A percentile compares a stretch with the other conserved stretches of the same genome.
Conservation (phyloP, 2,329 filamentous ascomycete genomes). For the Emmonsiellopsis sp. region DNA sequence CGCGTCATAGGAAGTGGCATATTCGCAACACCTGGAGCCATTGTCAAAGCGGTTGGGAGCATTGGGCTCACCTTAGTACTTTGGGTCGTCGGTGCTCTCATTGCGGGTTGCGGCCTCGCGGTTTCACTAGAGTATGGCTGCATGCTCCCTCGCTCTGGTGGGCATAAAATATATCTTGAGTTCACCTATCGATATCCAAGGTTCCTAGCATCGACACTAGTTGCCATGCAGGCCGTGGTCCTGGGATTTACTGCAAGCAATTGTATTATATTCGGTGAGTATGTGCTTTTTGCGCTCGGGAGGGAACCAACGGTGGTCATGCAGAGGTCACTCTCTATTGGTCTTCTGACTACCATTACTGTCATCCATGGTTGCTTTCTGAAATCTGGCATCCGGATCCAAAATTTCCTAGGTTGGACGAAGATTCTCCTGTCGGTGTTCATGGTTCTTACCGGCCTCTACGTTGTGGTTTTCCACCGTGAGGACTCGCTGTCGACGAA, state of each 20-base stretch:
- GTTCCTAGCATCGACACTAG: slow-evolving; percentile 54
- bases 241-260: slow-evolving; percentile 61
- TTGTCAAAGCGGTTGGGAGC: slow-evolving; percentile 57
- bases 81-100: slow-evolving; percentile 53
- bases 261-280: slow-evolving; percentile 60
- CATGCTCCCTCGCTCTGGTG: slow-evolving; percentile 61
- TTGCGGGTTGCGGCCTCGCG: slow-evolving; percentile 52
- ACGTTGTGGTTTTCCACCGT: slow-evolving; percentile 44
- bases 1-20: slow-evolving; percentile 62
- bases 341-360: slow-evolving; percentile 47
- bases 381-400: slow-evolving; percentile 47
- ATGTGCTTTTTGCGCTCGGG: slow-evolving; percentile 51
- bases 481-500: slow-evolving; percentile 4
- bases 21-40: slow-evolving; percentile 61
- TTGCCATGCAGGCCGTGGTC: slow-evolving; percentile 54
- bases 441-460: slow-evolving; percentile 53
- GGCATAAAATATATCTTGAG: slow-evolving; percentile 62
- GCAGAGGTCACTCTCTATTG: slow-evolving; percentile 48
- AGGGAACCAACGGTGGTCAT: slow-evolving; percentile 41
- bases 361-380: slow-evolving; percentile 51
- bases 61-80: slow-evolving; percentile 52
- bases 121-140: slow-evolving; percentile 59
- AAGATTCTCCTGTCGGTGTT: slow-evolving; percentile 52
- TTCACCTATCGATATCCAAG: slow-evolving; percentile 55
- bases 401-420: slow-evolving; percentile 54